phyloP scores from a whole-genome alignment of 257 asterid species.

The Fraxinus quadrangulata region DNA sequence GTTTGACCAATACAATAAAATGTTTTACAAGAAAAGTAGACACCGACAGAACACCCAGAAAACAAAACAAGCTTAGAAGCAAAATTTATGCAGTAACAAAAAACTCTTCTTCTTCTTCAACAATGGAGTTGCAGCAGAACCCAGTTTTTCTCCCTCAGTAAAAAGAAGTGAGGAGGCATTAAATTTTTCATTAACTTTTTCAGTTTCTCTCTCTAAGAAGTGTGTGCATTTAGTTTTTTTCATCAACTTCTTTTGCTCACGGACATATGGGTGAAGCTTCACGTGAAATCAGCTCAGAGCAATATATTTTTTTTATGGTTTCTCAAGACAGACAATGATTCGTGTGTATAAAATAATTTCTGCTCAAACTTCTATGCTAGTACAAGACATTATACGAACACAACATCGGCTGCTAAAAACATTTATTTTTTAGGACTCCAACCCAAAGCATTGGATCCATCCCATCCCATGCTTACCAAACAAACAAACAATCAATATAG shows the following conservation, averaged over 20 bases:
- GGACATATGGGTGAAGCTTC: constrained; percentile 40
- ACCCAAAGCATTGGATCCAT: background rate
- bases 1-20: constrained; percentile 31
- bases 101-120: constrained; percentile 24
- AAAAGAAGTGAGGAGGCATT: constrained; percentile 12
- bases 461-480: background rate
- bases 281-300: constrained; percentile 40
- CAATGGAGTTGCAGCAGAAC: constrained; percentile 8
- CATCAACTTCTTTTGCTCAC: constrained; percentile 17
- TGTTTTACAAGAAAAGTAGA: constrained; percentile 23
- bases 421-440: background rate
- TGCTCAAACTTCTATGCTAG: constrained; percentile 11
- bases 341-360: background rate
- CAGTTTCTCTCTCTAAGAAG: constrained; percentile 27
- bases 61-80: constrained; percentile 22
- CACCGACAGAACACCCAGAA: constrained; percentile 15
- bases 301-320: constrained; percentile 1
- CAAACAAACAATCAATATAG: background rate
- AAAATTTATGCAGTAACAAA: constrained; percentile 38
- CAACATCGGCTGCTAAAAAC: constrained; percentile 18
- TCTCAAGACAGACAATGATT: constrained; percentile 29
- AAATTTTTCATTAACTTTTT: constrained; percentile 1
- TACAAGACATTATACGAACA: constrained; percentile 3
- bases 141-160: constrained; percentile 13
- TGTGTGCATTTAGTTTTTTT: constrained; percentile 24